These are phyloP conservation scores for Vigna radiata DNA, from an alignment of 306 rosid species.

Conservation along the genomic window DNA sequence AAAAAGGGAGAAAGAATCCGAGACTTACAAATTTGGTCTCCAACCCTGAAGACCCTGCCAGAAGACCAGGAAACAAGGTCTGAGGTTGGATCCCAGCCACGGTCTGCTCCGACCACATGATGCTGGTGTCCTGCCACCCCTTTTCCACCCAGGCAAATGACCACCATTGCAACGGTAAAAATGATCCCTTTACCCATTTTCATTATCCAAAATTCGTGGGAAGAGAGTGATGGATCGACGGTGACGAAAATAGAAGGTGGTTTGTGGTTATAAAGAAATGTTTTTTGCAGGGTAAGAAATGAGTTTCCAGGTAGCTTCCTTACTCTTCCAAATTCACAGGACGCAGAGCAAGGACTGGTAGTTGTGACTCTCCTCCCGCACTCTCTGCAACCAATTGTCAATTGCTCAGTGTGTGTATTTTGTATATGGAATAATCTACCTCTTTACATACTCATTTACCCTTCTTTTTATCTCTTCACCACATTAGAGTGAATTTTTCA, in stretches of 20 bases:
- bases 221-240: not conserved
- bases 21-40: conserved; percentile 80
- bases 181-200: conserved; percentile 46
- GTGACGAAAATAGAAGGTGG: conserved; percentile 4
- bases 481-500: not conserved
- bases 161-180: not conserved
- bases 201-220: not conserved
- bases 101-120: conserved; percentile 88
- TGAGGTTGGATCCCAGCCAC: conserved; percentile 80
- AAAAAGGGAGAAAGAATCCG: not conserved
- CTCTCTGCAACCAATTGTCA: conserved; percentile 23
- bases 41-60: conserved; percentile 62
- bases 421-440: not conserved
- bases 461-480: not conserved
- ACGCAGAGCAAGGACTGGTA: conserved; percentile 13
- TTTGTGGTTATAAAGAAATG: not conserved
- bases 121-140: conserved; percentile 56
- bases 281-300: not conserved
- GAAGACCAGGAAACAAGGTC: conserved; percentile 73
- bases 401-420: not conserved
- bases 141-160: conserved; percentile 41
- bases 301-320: conserved; percentile 50
- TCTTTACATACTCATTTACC: not conserved
- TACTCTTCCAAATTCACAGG: conserved; percentile 26
- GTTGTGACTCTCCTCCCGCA: not conserved